phyloP scores from a whole-genome alignment of 169 alveolate genomes.

The Plasmodium gallinaceum region DNA sequence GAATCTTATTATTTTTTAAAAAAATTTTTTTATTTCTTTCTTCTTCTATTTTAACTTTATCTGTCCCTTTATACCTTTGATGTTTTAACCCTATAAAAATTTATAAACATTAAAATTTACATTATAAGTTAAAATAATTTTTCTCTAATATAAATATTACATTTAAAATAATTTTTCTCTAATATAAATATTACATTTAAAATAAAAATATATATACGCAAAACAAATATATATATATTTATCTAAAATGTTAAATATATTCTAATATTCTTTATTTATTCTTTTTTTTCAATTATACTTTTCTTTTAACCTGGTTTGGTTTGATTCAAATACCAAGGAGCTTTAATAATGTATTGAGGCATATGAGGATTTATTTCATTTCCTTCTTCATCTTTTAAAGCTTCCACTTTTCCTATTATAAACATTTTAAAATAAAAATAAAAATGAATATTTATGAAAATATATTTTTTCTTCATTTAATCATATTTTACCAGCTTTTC shows the following conservation, averaged over 20 bases:
- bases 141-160: conserved; percentile 5
- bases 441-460: background rate
- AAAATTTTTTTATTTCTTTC: conserved; percentile 79
- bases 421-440: background rate
- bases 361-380: conserved; percentile 88
- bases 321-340: conserved; percentile 90
- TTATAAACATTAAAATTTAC: background rate
- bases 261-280: background rate
- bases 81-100: conserved; percentile 81
- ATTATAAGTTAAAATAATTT: background rate
- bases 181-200: conserved; percentile 19
- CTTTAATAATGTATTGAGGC: conserved; percentile 91
- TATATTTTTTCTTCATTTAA: background rate
- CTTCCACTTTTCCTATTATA: conserved; percentile 72
- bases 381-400: conserved; percentile 82
- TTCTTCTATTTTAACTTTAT: conserved; percentile 77
- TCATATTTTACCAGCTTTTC: conserved; percentile 76
- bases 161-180: too few relatives aligned
- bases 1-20: conserved; percentile 82
- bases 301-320: conserved; percentile 79
- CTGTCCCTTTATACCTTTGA: conserved; percentile 82
- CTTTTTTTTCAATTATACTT: background rate
- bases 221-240: background rate
- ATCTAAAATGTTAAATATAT: background rate
- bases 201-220: background rate